Base-by-base conservation (phyloP, 345 rosid genomes). In the Capsella bursapastoris region DNA sequence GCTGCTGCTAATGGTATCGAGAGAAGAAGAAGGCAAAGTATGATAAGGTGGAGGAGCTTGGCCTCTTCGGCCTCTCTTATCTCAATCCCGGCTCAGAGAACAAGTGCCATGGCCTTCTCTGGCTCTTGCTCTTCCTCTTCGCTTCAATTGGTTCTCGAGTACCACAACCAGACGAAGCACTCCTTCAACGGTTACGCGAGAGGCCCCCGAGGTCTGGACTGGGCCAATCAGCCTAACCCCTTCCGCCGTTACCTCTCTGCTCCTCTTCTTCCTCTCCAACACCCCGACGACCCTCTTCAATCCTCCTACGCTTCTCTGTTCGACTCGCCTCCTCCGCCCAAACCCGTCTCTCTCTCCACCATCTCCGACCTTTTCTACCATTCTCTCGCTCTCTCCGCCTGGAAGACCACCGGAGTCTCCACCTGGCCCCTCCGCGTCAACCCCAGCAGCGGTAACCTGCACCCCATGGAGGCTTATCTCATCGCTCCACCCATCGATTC, bases 341-440 rank as follows among this genome's bases (percentile, higher is more conserved):
- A 72, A 22, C 84, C 89, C 72, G 5, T 90, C 43, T 78, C 91
- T 0, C 65, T 82, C 31, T 53, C 94, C 27, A 51, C 98, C 0
- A 82, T 92, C 40, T 90, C 98, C 45, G 89, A 78, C 71, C 73
- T 90, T 11, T 85, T 92, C 67, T 87, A 82, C 71, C 82, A 90
- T 37, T 90, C 96, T 32, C 82, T 92, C 32, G 91, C 98, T n/a
- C 92, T 92, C 40, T 92, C 96, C 61, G 96, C 96, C 48, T 92
- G 98, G 98, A 92, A 92, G 76, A 75, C 95, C 14, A 77, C 87
- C 66, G 92, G 92, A 0, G 55, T 47, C 59, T 92, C 98, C 72
- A 92, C 94, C 6, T 92, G 98, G 96, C 88, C 98, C 2, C 96
- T 92, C 74, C 88, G 96, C 70, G 96, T 87, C 63, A 92, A 92